Percentiles rank a stretch among this genome's conserved stretches.
Conservation (phyloP, 164 flowering plant genomes). For the Chloranthus sessilifolius region DNA sequence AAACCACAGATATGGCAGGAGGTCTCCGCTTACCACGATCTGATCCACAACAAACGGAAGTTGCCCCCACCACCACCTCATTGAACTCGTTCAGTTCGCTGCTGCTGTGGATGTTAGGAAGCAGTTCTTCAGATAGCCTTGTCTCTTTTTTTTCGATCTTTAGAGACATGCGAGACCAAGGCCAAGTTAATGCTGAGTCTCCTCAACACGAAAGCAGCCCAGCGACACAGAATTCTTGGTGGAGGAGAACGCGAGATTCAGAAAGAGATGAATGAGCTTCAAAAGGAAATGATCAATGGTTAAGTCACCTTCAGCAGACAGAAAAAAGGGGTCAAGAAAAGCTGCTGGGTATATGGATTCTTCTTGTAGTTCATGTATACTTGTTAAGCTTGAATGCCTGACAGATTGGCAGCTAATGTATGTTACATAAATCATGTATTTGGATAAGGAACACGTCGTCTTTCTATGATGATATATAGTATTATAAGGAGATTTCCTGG, state of each 20-base stretch:
- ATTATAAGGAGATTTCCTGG: too few species aligned
- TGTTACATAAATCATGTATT: too few species aligned
- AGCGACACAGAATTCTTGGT: constrained; percentile 3
- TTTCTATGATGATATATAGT: too few species aligned
- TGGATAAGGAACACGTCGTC: too few species aligned
- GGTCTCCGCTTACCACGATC: constrained; percentile 32
- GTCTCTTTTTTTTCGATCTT: constrained; percentile 83
- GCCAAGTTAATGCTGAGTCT: constrained; percentile 60
- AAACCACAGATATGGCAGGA: constrained; percentile 17
- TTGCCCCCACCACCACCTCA: constrained; percentile 39
- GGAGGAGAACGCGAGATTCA: constrained; percentile 6
- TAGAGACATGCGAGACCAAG: constrained; percentile 74
- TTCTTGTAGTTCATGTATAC: too few species aligned
- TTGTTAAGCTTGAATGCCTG: too few species aligned
- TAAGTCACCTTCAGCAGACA: too few species aligned
- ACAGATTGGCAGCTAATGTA: too few species aligned
- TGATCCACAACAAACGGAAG: constrained; percentile 34
- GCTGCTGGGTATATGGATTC: too few species aligned
- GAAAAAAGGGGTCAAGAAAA: too few species aligned
- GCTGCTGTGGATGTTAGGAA: constrained; percentile 77
- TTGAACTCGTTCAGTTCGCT: constrained; percentile 76
- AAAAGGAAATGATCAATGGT: too few species aligned
- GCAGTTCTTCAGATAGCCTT: constrained; percentile 74
- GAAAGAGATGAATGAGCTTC: too few species aligned
- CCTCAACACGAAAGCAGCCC: constrained; percentile 29